Evolutionary conservation across 1,284 basidiomycete species (phyloP).

Genomic region (Fistulina hepatica): DNA sequence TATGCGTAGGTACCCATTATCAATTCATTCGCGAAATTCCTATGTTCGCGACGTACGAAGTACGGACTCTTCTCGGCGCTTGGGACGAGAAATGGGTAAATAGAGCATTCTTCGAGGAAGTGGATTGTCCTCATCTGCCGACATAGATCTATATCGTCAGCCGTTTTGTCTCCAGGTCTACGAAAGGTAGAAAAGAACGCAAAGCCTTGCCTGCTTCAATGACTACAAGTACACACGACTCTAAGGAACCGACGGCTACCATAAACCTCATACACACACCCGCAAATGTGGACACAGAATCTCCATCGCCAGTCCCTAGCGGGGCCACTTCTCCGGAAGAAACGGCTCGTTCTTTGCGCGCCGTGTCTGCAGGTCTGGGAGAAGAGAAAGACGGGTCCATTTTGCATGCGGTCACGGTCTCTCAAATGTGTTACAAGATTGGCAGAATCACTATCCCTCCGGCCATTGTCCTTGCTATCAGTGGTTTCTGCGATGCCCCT

Average conservation of each 20-base stretch:
- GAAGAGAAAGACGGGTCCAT: conserved; percentile 47
- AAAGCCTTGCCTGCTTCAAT: conserved; percentile 15
- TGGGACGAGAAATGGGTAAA: conserved; percentile 87
- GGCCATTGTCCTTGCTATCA: conserved; percentile 27
- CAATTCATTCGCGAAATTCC: conserved; percentile 74
- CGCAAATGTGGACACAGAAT: conserved; percentile 4
- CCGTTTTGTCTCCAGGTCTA: conserved; percentile 55
- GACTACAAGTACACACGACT: conserved; percentile 2
- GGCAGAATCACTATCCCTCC: conserved; percentile 53
- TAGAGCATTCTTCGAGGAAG: conserved; percentile 6
- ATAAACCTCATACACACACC: conserved; percentile 7
- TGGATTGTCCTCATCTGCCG: neutral
- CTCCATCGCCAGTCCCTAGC: conserved; percentile 1
- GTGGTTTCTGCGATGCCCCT: conserved; percentile 21
- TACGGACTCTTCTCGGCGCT: conserved; percentile 51
- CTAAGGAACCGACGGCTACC: conserved; percentile 11
- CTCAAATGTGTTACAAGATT: conserved; percentile 45
- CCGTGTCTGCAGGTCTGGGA: conserved; percentile 26
- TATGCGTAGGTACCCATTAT: conserved; percentile 50
- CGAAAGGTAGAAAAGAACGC: conserved; percentile 17
- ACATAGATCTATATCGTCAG: conserved; percentile 49
- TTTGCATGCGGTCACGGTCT: conserved; percentile 47
- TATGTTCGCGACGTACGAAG: conserved; percentile 57
- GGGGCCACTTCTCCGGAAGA: neutral
- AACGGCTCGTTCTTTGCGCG: conserved; percentile 22